Evolutionary conservation across 805 yeast species (phyloP), one percentile per base, ranked within the genome.

Genomic region (Saturnispora sanitii): DNA sequence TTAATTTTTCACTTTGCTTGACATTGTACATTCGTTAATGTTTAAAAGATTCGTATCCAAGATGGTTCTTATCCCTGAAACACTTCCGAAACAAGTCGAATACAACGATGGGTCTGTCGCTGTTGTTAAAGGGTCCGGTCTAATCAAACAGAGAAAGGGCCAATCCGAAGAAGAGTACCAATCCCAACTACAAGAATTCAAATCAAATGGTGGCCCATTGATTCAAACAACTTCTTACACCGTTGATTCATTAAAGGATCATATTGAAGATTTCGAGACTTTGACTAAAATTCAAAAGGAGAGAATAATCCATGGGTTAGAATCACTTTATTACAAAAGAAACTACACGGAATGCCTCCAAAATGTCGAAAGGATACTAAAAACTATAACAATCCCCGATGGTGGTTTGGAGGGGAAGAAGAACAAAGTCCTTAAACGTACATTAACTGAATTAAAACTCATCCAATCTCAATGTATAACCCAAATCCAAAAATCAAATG

Each of bases 161-260:
- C 96, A 86, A 54, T 53, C 80, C 0, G 77, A 75, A 32, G 88
- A 78, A 40, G 82, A 73, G 42, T 86, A 62, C 48, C 60, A 54
- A 26, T 52, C 44, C 7, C 90, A 86, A 56, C 61, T 64, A 45
- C 46, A 47, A 3, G 71, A 68, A 50, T 85, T 75, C 52, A 59
- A 58, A 46, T 36, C 49, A 0, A 54, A 63, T 1, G 94, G 94
- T 0, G 94, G 94, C 0, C 92, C 94, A 0, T 60, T 64, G 1
- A 28, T 45, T 16, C 43, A 43, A 18, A 35, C 30, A 13, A 21
- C 40, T 2, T 36, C 36, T 9, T 43, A 25, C 20, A 36, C 44
- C 4, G 20, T 28, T 2, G 20, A 28, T 2, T 41, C 42, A 17
- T 57, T 55, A 5, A 43, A 52, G 4, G 49, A 51, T n/a, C 53